Conservation (phyloP, 768 basidiomycete genomes). For the Albatrellus ellisii region DNA sequence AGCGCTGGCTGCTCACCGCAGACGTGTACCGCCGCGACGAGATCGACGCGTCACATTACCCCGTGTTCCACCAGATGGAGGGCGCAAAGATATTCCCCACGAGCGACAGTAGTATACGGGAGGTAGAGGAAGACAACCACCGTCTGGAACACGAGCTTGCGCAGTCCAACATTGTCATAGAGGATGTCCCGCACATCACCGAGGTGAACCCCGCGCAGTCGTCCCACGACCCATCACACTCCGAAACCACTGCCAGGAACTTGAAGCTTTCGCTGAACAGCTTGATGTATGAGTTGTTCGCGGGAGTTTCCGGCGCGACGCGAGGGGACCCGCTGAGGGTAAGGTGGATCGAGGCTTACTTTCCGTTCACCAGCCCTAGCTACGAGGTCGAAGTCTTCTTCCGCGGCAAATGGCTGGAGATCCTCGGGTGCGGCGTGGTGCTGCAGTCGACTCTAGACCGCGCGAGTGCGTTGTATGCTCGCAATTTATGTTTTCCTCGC, state of each 20-base stretch:
- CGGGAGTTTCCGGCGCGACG: constrained; percentile 34
- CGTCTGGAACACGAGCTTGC: constrained; percentile 46
- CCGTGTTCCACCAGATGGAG: constrained; percentile 98
- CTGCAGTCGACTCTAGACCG: constrained; percentile 79
- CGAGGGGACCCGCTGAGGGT: constrained; percentile 67
- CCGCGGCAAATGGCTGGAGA: constrained; percentile 93
- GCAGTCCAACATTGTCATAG: constrained; percentile 68
- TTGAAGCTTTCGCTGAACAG: constrained; percentile 85
- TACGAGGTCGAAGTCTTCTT: constrained; percentile 98
- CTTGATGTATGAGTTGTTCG: constrained; percentile 74
- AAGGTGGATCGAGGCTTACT: constrained; percentile 96
- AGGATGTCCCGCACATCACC: constrained; percentile 69
- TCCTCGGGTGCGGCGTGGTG: constrained; percentile 88
- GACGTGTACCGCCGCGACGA: constrained; percentile 98
- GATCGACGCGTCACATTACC: constrained; percentile 93
- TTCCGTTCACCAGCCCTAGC: constrained; percentile 96
- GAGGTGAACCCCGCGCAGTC: constrained; percentile 71
- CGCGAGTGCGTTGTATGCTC: constrained; percentile 46
- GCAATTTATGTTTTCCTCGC: neutral
- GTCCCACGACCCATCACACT: constrained; percentile 59
- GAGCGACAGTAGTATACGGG: constrained; percentile 39
- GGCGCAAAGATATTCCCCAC: constrained; percentile 74
- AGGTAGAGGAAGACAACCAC: constrained; percentile 61
- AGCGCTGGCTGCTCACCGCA: constrained; percentile 83
- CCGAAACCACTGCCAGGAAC: constrained; percentile 68